Evolutionary conservation across 1,284 basidiomycete species (phyloP).

Genomic region (Apiotrichum akiyoshidainum): DNA sequence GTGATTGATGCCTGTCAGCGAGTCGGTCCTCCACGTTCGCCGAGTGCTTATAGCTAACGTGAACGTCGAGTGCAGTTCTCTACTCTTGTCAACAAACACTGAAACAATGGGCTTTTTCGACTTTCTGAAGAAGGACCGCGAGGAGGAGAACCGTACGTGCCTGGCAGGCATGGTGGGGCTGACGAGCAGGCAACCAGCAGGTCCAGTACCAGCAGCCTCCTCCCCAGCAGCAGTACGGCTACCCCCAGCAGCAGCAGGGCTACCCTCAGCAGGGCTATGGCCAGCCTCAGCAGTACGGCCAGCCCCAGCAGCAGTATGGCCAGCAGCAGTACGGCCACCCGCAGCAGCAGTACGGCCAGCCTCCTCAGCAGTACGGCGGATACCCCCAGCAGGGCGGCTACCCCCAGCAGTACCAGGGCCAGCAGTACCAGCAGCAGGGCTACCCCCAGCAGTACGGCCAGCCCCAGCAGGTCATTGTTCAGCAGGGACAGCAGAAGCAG

Average conservation of each 20-base stretch:
- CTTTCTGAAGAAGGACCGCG: constrained; percentile 6
- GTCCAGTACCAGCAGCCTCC: neutral
- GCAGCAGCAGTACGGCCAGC: neutral
- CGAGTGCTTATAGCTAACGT: neutral
- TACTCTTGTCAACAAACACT: no score
- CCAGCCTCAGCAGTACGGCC: neutral
- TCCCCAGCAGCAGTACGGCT: neutral
- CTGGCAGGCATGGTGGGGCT: neutral
- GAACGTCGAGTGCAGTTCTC: neutral
- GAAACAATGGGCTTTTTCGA: constrained; percentile 1
- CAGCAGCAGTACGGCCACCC: neutral
- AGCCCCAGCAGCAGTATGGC: neutral
- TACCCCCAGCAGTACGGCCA: neutral
- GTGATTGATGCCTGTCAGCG: no score
- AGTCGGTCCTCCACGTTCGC: no score
- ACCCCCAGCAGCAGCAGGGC: neutral
- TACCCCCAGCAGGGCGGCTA: neutral
- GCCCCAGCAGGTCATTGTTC: neutral
- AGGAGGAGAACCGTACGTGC: neutral
- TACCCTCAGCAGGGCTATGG: constrained; percentile 1
- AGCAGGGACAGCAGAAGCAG: neutral
- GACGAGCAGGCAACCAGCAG: constrained; percentile 1
- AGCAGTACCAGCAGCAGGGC: neutral
- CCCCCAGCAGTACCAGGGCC: no score
- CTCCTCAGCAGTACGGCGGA: neutral